Evolutionary conservation across 1,284 basidiomycete genomes (phyloP).

Genomic region (Singerocomus inundabilis): DNA sequence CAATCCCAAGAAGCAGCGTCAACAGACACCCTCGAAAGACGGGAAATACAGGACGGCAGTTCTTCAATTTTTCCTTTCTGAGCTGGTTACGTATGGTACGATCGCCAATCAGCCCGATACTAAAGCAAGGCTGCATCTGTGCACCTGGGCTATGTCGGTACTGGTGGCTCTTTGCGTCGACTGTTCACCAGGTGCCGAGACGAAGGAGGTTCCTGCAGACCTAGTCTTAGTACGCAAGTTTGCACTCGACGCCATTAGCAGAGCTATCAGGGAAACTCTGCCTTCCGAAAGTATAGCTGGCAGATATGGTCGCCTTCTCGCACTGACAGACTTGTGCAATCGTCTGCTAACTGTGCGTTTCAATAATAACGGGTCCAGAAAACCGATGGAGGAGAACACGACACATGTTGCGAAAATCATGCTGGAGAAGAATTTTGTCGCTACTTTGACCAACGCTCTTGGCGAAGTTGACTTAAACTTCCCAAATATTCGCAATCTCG

Average conservation of each 20-base stretch:
- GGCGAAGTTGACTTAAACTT: slow-evolving; percentile 96
- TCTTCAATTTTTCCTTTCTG: slow-evolving; percentile 74
- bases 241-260: slow-evolving; percentile 86
- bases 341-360: slow-evolving; percentile 83
- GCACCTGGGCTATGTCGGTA: slow-evolving; percentile 90
- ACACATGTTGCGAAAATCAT: slow-evolving; percentile 96
- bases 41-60: slow-evolving; percentile 62
- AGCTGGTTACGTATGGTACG: slow-evolving; percentile 76
- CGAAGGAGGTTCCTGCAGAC: slow-evolving; percentile 77
- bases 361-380: slow-evolving; percentile 53
- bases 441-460: slow-evolving; percentile 83
- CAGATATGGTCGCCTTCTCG: slow-evolving; percentile 87
- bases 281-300: slow-evolving; percentile 67
- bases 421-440: slow-evolving; percentile 97
- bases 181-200: slow-evolving; percentile 59
- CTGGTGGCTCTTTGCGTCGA: slow-evolving; percentile 92
- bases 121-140: slow-evolving; percentile 62
- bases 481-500: slow-evolving; percentile 84
- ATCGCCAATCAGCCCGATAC: slow-evolving; percentile 58
- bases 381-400: slow-evolving; percentile 75
- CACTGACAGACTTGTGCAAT: slow-evolving; percentile 85
- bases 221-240: slow-evolving; percentile 86
- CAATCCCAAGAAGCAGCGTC: slow-evolving; percentile 62
- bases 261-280: slow-evolving; percentile 82
- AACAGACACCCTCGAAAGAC: slow-evolving; percentile 63